Conservation (phyloP, 768 basidiomycete species). For the Panaeolus papilionaceus region DNA sequence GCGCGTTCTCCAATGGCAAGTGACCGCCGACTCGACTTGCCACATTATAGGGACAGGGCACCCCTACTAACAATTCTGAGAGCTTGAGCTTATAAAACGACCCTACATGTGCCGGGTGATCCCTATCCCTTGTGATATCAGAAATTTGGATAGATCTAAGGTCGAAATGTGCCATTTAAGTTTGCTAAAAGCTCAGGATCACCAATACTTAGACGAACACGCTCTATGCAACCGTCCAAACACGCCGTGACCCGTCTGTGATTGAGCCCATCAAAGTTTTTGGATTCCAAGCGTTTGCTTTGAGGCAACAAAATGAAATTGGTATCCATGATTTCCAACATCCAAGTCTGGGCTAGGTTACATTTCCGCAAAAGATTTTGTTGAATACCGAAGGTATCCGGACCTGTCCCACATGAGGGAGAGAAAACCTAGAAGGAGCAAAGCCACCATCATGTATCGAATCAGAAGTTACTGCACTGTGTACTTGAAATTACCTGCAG, state of each 20-base stretch:
- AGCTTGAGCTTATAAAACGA: neutral
- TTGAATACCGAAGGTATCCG: neutral
- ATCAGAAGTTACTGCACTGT: neutral
- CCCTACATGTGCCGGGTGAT: neutral
- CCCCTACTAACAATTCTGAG: constrained; percentile 8
- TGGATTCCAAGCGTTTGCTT: constrained; percentile 4
- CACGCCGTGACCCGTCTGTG: neutral
- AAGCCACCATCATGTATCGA: neutral
- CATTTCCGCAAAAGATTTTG: neutral
- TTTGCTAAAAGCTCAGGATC: neutral
- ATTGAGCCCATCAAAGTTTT: neutral
- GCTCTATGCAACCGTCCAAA: neutral
- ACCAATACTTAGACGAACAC: neutral
- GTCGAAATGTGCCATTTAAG: constrained; percentile 4
- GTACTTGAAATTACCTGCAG: neutral
- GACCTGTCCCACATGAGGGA: neutral
- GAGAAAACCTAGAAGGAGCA: neutral
- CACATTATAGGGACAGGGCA: neutral
- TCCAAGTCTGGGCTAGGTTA: neutral
- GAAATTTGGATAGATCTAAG: constrained; percentile 7
- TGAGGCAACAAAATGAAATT: constrained; percentile 1
- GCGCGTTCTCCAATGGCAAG: constrained; percentile 5
- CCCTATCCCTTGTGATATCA: constrained; percentile 10
- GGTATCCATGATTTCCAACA: neutral
- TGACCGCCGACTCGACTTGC: constrained; percentile 5